A percentile compares a stretch with the other conserved stretches of the same genome.
phyloP scores from a whole-genome alignment of 140 eudicot species.

The Erigeron philadelphicus region DNA sequence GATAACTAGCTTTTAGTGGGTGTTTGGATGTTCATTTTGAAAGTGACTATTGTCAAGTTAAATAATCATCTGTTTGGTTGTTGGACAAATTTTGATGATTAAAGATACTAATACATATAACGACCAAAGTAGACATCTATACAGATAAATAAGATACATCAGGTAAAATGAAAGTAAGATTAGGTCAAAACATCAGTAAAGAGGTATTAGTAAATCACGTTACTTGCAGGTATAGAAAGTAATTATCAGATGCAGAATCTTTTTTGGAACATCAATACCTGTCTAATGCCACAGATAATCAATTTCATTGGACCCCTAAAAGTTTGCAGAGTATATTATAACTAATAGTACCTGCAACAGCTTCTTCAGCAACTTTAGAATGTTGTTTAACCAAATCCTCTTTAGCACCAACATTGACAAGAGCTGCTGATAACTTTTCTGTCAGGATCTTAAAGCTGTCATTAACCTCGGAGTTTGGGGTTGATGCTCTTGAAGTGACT shows the following conservation, averaged over 20 bases:
- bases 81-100: not conserved
- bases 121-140: not conserved
- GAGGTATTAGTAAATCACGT: too few species aligned
- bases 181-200: too few species aligned
- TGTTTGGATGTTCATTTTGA: not conserved
- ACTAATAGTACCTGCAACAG: conserved; percentile 59
- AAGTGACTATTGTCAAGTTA: not conserved
- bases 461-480: conserved; percentile 38
- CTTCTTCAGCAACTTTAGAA: conserved; percentile 96
- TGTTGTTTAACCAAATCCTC: conserved; percentile 95
- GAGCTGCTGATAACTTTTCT: conserved; percentile 85
- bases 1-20: not conserved
- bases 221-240: not conserved
- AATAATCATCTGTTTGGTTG: not conserved
- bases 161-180: not conserved
- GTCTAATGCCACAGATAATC: not conserved
- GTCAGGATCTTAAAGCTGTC: conserved; percentile 52
- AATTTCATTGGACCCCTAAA: not conserved
- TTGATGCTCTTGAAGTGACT: conserved; percentile 43
- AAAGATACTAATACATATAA: not conserved
- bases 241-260: not conserved
- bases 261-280: not conserved
- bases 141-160: not conserved
- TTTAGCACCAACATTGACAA: conserved; percentile 81
- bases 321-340: not conserved